Conservation (phyloP, 2,329 filamentous ascomycete species). For the Onygena corvina region DNA sequence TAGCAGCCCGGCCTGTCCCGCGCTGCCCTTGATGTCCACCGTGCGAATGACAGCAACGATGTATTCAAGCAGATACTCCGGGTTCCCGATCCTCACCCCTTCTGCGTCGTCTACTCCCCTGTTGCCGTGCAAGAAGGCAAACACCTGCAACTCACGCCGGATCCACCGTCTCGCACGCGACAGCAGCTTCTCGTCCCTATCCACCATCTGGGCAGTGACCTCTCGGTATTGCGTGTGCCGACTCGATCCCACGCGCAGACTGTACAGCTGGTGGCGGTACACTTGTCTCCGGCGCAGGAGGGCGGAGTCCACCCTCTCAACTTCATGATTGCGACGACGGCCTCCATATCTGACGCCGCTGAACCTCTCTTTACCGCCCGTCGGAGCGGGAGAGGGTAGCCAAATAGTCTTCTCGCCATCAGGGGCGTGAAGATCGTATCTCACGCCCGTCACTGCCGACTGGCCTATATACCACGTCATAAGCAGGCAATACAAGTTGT, state of each 20-base stretch:
- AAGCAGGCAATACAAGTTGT: background rate
- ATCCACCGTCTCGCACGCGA: slow-evolving; percentile 71
- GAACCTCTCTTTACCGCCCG: background rate
- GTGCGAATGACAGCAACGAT: slow-evolving; percentile 72
- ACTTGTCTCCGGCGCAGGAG: slow-evolving; percentile 48
- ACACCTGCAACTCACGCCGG: slow-evolving; percentile 71
- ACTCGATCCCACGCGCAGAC: slow-evolving; percentile 72
- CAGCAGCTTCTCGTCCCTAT: slow-evolving; percentile 52
- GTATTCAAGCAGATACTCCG: slow-evolving; percentile 78
- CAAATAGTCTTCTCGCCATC: slow-evolving; percentile 47
- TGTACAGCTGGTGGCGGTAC: slow-evolving; percentile 61
- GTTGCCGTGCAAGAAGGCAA: slow-evolving; percentile 49
- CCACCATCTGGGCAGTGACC: slow-evolving; percentile 56
- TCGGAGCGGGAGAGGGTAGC: slow-evolving; percentile 30
- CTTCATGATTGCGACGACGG: background rate
- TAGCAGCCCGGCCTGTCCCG: slow-evolving; percentile 67
- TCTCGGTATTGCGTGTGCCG: slow-evolving; percentile 63
- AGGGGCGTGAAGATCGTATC: slow-evolving; percentile 49
- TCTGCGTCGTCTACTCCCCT: background rate
- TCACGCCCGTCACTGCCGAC: slow-evolving; percentile 45
- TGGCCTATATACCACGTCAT: slow-evolving; percentile 33
- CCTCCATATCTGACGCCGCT: background rate
- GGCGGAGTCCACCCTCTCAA: background rate
- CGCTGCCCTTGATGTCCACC: slow-evolving; percentile 66
- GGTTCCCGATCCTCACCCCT: slow-evolving; percentile 44